phyloP scores from a whole-genome alignment of 805 yeast species.

The Metschnikowia vanudenii region DNA sequence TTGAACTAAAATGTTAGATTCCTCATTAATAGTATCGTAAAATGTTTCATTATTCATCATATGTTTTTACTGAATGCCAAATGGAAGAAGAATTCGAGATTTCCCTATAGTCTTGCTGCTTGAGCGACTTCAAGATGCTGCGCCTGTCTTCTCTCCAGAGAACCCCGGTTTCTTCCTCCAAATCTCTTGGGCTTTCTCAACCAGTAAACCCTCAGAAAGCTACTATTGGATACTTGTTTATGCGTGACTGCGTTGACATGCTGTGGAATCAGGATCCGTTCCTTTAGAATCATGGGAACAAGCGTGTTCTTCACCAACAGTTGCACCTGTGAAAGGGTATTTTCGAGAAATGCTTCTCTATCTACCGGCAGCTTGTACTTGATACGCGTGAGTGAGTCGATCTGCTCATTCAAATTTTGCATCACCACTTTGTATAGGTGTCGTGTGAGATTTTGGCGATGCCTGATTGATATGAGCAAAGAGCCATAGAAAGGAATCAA shows the following conservation, averaged over 20 bases:
- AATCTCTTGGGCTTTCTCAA: constrained; percentile 15
- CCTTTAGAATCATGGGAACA: constrained; percentile 24
- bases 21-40: too few relatives aligned
- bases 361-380: constrained; percentile 34
- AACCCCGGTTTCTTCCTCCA: neutral
- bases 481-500: constrained; percentile 36
- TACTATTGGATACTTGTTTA: constrained; percentile 23
- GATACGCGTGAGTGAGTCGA: constrained; percentile 35
- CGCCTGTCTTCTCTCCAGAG: constrained; percentile 12
- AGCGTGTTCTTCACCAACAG: constrained; percentile 28
- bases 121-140: constrained; percentile 5
- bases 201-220: constrained; percentile 37
- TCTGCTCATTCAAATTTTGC: constrained; percentile 38
- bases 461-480: constrained; percentile 24
- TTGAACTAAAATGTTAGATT: too few relatives aligned
- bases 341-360: constrained; percentile 28
- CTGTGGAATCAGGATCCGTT: constrained; percentile 10
- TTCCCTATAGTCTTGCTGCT: neutral
- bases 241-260: constrained; percentile 27
- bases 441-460: constrained; percentile 24
- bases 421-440: constrained; percentile 38
- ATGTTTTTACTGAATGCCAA: too few relatives aligned
- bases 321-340: constrained; percentile 26
- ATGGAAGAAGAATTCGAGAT: neutral
- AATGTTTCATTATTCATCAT: too few relatives aligned